Evolutionary conservation across 192 early-diverging fungal species (phyloP).

Genomic region (Gonapodya prolifera): DNA sequence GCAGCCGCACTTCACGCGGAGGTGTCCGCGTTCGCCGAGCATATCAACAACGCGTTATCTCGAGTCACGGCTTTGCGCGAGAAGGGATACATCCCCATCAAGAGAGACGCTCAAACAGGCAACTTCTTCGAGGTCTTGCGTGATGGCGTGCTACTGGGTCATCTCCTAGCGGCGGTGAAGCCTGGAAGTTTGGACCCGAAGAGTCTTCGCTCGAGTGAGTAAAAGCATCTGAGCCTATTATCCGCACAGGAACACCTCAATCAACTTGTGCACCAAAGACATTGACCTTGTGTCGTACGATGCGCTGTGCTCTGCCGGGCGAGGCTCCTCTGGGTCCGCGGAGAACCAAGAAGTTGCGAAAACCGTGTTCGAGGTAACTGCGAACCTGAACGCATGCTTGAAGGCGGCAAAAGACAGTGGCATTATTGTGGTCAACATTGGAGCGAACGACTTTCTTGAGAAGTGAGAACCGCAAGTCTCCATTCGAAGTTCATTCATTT

Average conservation of each 20-base stretch:
- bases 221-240: too few relatives aligned
- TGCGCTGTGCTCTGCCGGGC: too few relatives aligned
- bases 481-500: too few relatives aligned
- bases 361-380: background rate
- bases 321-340: too few relatives aligned
- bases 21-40: background rate
- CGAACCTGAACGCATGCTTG: constrained; percentile 9
- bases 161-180: background rate
- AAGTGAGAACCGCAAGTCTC: too few relatives aligned
- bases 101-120: too few relatives aligned
- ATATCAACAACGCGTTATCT: background rate
- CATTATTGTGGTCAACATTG: constrained; percentile 20
- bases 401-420: constrained; percentile 5
- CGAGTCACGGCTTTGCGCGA: background rate
- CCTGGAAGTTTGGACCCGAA: background rate
- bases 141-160: background rate
- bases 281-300: too few relatives aligned
- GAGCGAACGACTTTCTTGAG: constrained; percentile 17
- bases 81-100: background rate
- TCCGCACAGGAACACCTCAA: too few relatives aligned
- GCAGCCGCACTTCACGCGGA: too few relatives aligned
- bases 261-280: too few relatives aligned
- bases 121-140: background rate
- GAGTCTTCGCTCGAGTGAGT: too few relatives aligned
- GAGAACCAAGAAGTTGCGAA: background rate